phyloP scores from a whole-genome alignment of 768 basidiomycete genomes.

The Amanita molliuscula region DNA sequence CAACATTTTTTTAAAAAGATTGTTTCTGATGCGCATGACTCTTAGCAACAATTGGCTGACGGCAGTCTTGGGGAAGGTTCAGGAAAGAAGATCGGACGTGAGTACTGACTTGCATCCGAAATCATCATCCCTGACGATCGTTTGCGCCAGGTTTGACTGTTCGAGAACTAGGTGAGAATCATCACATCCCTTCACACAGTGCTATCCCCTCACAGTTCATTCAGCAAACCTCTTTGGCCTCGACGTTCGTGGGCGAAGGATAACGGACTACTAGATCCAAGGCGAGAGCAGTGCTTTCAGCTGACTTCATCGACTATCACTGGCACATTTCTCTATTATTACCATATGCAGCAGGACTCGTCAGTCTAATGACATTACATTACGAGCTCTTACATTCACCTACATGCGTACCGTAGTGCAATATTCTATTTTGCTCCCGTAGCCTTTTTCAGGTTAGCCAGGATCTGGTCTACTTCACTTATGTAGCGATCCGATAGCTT shows the following conservation, averaged over 20 bases:
- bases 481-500: constrained; percentile 56
- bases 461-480: constrained; percentile 54
- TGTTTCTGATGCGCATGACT: neutral
- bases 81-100: constrained; percentile 47
- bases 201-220: neutral
- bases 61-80: constrained; percentile 52
- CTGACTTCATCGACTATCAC: neutral
- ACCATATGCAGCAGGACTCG: neutral
- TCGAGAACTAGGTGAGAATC: constrained; percentile 32
- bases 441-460: constrained; percentile 53
- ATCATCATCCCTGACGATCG: neutral
- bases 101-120: constrained; percentile 14
- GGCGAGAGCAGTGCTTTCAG: neutral
- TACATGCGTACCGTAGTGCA: neutral
- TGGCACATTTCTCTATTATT: neutral
- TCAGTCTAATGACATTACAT: neutral
- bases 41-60: constrained; percentile 44
- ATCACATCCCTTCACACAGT: neutral
- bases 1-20: constrained; percentile 1
- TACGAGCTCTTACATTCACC: neutral
- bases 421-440: constrained; percentile 24
- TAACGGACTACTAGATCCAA: neutral
- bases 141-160: constrained; percentile 30
- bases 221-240: constrained; percentile 34
- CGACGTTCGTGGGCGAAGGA: constrained; percentile 23